Percentiles rank a stretch among this genome's conserved stretches.
phyloP scores from a whole-genome alignment of 2,329 filamentous ascomycete genomes.

The Colletotrichum plurivorum region DNA sequence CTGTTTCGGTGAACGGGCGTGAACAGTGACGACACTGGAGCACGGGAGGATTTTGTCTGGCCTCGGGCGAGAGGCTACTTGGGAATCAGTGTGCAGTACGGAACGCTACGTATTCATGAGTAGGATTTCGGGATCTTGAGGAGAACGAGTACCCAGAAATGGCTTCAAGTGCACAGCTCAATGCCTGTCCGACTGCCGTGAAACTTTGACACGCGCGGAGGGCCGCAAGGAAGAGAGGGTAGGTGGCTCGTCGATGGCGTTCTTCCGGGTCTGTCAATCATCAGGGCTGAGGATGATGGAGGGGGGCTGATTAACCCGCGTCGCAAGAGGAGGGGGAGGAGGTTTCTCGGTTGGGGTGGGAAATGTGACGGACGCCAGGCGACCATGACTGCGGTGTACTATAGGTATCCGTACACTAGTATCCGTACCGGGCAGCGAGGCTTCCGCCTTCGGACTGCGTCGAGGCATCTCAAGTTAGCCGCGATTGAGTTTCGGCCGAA shows the following conservation, averaged over 20 bases:
- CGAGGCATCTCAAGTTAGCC: neutral
- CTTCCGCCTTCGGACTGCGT: neutral
- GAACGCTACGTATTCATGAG: too few species aligned
- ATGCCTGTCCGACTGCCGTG: constrained; percentile 26
- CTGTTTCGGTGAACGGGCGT: neutral
- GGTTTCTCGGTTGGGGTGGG: neutral
- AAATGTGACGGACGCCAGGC: neutral
- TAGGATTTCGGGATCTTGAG: too few species aligned
- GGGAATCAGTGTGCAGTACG: neutral
- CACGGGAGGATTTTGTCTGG: neutral
- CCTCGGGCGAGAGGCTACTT: neutral
- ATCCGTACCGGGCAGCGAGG: too few species aligned
- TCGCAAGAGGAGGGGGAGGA: too few species aligned
- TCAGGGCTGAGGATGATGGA: neutral
- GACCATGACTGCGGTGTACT: too few species aligned
- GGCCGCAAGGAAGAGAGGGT: too few species aligned
- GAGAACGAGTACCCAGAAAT: too few species aligned
- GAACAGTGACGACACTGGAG: neutral
- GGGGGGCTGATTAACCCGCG: too few species aligned
- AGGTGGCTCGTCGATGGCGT: too few species aligned
- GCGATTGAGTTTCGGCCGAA: constrained; percentile 26
- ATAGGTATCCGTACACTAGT: too few species aligned
- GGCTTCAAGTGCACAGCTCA: too few species aligned
- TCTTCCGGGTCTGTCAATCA: too few species aligned
- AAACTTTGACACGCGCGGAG: constrained; percentile 6